Base-by-base conservation (phyloP, 1,284 basidiomycete genomes). In the Heliocybe sulcata region DNA sequence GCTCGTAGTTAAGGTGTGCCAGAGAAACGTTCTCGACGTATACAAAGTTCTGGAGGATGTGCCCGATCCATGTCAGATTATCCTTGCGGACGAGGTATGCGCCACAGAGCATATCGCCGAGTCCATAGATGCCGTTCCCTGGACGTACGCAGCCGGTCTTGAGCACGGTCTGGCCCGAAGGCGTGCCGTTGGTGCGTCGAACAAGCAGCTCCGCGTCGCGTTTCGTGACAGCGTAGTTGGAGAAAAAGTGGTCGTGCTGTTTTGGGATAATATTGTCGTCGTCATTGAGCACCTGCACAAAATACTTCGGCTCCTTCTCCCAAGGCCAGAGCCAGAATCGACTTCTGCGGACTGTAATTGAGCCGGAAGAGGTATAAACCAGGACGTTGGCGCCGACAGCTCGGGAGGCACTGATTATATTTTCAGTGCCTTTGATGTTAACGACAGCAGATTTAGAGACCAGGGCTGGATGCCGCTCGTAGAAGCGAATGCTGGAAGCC, bases 11-110 rank as follows among this genome's bases (percentile, higher is more conserved):
- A 14, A 90, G 70, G 63, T 90, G 87, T 0, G 85, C 82, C 1
- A 82, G 70, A 0, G 82, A 80, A 59, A 79, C 83, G 62, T 90
- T 90, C 68, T 90, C 88, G 57, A 89, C 86, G 61, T 87, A 87
- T 60, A 73, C 68, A 64, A 83, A 85, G 10, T 82, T 84, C 59
- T 85, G 80, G 29, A 88, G 59, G 56, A 79, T 75, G 59, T 74
- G 72, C 1, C 63, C 59, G 26, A 82, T 73, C 86, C 86, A 90
- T 0, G 80, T 78, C 0, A 81, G 82, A 61, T 85, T 87, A 54
- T 69, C 65, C 62, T 77, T 70, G 35, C 82, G 77, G 1, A 77
- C 70, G 29, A 90, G 76, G 62, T 83, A 84, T 14, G 79, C 77
- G 11, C 79, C 83, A 54, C 78, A 80, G 11, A 87, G 64, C 61